These are phyloP conservation scores for Aspergillus niger DNA, from an alignment of 2,329 filamentous ascomycete genomes.

Conservation along the genomic window DNA sequence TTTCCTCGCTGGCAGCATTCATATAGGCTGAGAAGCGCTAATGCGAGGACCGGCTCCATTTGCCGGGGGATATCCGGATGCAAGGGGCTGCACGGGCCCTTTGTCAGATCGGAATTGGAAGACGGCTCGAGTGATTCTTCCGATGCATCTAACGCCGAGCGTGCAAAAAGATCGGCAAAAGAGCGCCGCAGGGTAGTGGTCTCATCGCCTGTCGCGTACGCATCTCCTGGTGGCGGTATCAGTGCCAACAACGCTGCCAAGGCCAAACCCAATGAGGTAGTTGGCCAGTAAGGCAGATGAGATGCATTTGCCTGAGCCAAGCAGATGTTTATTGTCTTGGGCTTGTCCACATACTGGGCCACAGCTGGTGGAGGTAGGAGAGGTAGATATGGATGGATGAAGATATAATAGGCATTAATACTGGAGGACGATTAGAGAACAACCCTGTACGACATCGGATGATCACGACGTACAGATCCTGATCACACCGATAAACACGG, in stretches of 20 bases:
- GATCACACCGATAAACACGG: constrained; percentile 5
- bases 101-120: not conserved
- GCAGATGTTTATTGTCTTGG: not conserved
- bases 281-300: constrained; percentile 25
- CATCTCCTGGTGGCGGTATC: constrained; percentile 20
- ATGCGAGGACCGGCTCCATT: constrained; percentile 24
- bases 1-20: constrained; percentile 29
- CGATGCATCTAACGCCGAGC: not conserved
- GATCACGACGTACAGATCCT: constrained; percentile 9
- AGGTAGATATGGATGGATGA: constrained; percentile 29
- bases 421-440: constrained; percentile 11
- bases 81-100: not conserved
- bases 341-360: constrained; percentile 16
- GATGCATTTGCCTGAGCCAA: constrained; percentile 8
- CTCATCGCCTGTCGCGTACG: constrained; percentile 2
- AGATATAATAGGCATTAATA: constrained; percentile 30
- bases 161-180: constrained; percentile 22
- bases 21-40: constrained; percentile 24
- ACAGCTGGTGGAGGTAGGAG: constrained; percentile 19
- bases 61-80: constrained; percentile 19
- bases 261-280: constrained; percentile 24
- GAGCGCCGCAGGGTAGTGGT: constrained; percentile 17
- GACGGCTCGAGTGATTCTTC: constrained; percentile 2
- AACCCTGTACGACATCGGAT: not conserved
- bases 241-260: constrained; percentile 25